phyloP scores from a whole-genome alignment of 345 rosid genomes.

The Raphanus raphanistrum region DNA sequence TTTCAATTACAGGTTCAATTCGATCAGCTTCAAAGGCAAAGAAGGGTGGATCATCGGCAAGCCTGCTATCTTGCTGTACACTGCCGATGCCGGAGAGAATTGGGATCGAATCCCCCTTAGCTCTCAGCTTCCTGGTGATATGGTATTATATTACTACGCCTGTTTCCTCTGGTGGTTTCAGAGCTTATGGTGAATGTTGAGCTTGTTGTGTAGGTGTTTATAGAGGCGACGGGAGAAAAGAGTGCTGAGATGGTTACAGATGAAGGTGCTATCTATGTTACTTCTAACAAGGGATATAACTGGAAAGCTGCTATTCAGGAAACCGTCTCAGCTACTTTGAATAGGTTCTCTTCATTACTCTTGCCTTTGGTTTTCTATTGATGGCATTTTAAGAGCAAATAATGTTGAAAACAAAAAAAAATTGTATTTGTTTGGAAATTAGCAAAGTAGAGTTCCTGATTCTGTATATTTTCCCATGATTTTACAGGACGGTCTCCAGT shows the following conservation, averaged over 20 bases:
- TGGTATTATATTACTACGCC: constrained; percentile 40
- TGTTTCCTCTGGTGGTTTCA: background rate
- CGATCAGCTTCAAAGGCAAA: constrained; percentile 81
- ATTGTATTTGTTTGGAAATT: background rate
- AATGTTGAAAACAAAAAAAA: no score
- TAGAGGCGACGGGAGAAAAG: constrained; percentile 88
- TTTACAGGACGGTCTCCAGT: constrained; percentile 95
- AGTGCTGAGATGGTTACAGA: constrained; percentile 98
- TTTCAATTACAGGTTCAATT: constrained; percentile 91
- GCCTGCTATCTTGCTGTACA: constrained; percentile 83
- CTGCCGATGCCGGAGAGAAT: constrained; percentile 73
- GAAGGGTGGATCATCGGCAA: constrained; percentile 98
- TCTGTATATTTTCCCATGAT: constrained; percentile 40
- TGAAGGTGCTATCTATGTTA: constrained; percentile 89
- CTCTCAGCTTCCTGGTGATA: constrained; percentile 93
- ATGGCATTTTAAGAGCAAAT: background rate
- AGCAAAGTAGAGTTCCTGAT: constrained; percentile 20
- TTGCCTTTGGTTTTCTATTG: constrained; percentile 8
- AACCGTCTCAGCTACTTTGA: constrained; percentile 91
- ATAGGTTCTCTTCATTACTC: constrained; percentile 53
- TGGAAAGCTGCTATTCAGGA: constrained; percentile 97
- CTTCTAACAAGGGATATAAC: constrained; percentile 86
- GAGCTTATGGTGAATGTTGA: constrained; percentile 3
- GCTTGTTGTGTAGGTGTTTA: constrained; percentile 62
- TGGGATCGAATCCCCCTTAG: constrained; percentile 89